A percentile compares a stretch with the other conserved stretches of the same genome.
Evolutionary conservation across 23 red algal species (phyloP).

Genomic region (Gracilaria gracilis): DNA sequence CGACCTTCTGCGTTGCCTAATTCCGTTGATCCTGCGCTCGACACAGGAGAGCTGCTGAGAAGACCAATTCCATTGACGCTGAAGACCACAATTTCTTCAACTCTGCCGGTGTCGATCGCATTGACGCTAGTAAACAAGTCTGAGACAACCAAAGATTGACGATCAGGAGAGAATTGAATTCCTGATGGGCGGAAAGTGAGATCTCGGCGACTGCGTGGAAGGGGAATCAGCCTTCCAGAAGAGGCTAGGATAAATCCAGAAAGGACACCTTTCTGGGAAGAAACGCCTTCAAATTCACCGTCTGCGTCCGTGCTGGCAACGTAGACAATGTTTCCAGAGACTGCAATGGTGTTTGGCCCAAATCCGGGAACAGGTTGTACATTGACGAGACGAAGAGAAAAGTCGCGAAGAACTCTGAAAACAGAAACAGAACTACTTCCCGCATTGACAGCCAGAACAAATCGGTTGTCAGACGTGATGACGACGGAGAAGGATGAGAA

Average conservation of each 20-base stretch:
- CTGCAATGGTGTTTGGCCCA: constrained; percentile 37
- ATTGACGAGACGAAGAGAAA: constrained; percentile 4
- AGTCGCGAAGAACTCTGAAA: constrained; percentile 26
- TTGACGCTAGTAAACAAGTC: constrained; percentile 26
- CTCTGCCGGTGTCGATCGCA: not conserved
- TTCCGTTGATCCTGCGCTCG: constrained; percentile 19
- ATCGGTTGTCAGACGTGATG: constrained; percentile 10
- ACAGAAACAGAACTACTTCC: constrained; percentile 57
- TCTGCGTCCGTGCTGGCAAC: constrained; percentile 30
- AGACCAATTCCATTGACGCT: constrained; percentile 14
- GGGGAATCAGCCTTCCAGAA: not conserved
- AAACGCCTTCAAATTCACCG: no score
- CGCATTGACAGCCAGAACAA: constrained; percentile 47
- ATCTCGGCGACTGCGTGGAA: not conserved
- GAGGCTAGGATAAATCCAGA: constrained; percentile 3
- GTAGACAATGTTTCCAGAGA: constrained; percentile 27
- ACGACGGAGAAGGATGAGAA: constrained; percentile 43
- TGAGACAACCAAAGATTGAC: constrained; percentile 23
- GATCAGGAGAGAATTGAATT: constrained; percentile 40
- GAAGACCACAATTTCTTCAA: constrained; percentile 44
- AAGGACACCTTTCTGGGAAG: constrained; percentile 19
- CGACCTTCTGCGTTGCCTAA: constrained; percentile 31
- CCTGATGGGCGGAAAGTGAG: constrained; percentile 26
- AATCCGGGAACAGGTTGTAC: constrained; percentile 14
- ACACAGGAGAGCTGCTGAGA: constrained; percentile 20